A percentile compares a stretch with the other conserved stretches of the same genome.
Conservation (phyloP, 805 yeast species). For the Hanseniaspora clermontiae region DNA sequence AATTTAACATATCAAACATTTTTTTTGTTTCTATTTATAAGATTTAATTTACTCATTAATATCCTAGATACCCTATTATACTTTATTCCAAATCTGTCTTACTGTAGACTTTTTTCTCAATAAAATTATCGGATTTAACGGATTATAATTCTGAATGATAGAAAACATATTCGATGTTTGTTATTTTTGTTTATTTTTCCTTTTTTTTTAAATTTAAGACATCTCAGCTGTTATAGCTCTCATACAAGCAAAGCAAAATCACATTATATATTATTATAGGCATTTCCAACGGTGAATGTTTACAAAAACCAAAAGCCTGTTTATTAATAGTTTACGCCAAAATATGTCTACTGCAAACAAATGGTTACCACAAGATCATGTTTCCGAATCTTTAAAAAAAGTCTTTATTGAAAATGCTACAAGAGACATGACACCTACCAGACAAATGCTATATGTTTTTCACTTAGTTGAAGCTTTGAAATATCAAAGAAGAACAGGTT, state of each 20-base stretch:
- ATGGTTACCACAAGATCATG: constrained; percentile 37
- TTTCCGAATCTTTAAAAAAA: constrained; percentile 30
- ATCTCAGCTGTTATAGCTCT: background rate
- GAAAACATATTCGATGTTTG: no score
- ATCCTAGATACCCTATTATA: background rate
- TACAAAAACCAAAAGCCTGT: background rate
- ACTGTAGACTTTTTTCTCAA: no score
- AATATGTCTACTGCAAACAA: constrained; percentile 13
- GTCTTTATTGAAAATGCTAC: constrained; percentile 19
- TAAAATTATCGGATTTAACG: no score
- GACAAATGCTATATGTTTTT: constrained; percentile 44
- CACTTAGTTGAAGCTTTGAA: constrained; percentile 64
- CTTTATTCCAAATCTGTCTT: no score
- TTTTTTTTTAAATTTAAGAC: background rate
- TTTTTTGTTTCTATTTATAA: background rate
- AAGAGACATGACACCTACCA: constrained; percentile 20
- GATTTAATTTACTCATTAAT: no score
- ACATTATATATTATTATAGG: no score
- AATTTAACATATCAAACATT: constrained; percentile 3
- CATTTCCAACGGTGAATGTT: background rate
- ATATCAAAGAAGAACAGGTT: constrained; percentile 79
- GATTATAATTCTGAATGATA: no score
- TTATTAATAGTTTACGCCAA: background rate
- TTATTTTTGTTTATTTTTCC: background rate
- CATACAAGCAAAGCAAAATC: background rate